Evolutionary conservation across 768 basidiomycete genomes (phyloP), one percentile per base, ranked within the genome.

Genomic region (Tricholoma terreum): DNA sequence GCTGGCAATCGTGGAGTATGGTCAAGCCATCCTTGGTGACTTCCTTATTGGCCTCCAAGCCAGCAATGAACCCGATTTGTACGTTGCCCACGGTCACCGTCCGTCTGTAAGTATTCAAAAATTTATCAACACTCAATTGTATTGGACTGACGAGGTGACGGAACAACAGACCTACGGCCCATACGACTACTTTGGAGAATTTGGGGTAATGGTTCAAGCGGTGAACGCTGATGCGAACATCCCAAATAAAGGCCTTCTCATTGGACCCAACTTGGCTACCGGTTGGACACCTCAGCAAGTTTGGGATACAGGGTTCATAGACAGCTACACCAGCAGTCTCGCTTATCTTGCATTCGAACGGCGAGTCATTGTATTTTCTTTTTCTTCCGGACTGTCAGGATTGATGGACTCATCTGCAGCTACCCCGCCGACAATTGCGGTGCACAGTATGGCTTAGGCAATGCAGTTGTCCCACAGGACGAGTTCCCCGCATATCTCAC

Each of bases 1-100:
- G 9, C 71, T 87, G 1, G 73, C 67, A 12, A 84, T 90, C 48
- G 85, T 81, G 8, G 81, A 85, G 62, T 67, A 74, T 50, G 86
- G 83, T 2, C 80, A 90, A 63, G 59, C 69, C 12, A 85, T 91
- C 57, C 74, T 93, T 0, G 92, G 91, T 1, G 73, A 83, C 57
- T 74, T 79, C 60, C 76, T 54, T 14, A 15, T 87, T 31, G 90
- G 86, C 0, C 71, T 89, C 21, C 86, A 90, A 68, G 80, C 83
- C 5, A 88, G 85, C 1, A 90, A 91, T 68, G 87, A 90, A 68
- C 80, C 73, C 7, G 80, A 82, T 67, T 67, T 40, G 52, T 43
- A 54, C 15, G 52, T 36, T 22, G 54, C 57, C n/a, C 79, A 79
- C 59, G 69, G 65, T 0, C 78, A 78, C 64, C 77, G 79, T 21